Evolutionary conservation across 371 early-diverging fungal species (phyloP).

Genomic region (Mortierella sp.): DNA sequence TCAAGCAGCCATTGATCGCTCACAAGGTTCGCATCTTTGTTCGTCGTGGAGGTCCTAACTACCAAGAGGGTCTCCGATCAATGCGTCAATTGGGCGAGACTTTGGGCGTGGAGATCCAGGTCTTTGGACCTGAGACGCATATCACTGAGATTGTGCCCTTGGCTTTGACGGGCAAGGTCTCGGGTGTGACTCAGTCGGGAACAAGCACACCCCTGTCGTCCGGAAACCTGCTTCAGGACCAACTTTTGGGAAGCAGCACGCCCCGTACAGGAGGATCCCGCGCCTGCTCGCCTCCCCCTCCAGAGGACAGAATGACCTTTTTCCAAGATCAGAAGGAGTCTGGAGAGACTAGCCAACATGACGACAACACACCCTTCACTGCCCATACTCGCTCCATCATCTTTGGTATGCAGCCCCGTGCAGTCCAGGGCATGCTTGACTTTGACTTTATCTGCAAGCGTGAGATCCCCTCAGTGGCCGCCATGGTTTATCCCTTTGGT

Average conservation of each 20-base stretch:
- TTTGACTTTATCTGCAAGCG: conserved; percentile 99
- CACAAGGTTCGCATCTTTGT: conserved; percentile 92
- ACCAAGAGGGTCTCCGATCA: conserved; percentile 94
- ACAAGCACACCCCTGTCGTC: conserved; percentile 52
- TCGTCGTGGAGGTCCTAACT: conserved; percentile 97
- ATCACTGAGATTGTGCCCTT: conserved; percentile 96
- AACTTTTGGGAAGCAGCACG: conserved; percentile 58
- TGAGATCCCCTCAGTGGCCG: conserved; percentile 94
- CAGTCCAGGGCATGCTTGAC: conserved; percentile 99
- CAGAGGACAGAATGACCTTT: conserved; percentile 63
- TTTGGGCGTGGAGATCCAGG: conserved; percentile 90
- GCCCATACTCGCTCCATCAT: conserved; percentile 92
- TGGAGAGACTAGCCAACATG: conserved; percentile 20
- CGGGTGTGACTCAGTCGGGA: conserved; percentile 31
- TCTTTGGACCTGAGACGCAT: conserved; percentile 96
- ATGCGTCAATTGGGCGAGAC: conserved; percentile 92
- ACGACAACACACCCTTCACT: conserved; percentile 82
- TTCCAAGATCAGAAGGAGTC: conserved; percentile 42
- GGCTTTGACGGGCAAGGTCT: conserved; percentile 71
- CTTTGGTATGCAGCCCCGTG: conserved; percentile 98
- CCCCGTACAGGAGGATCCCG: conserved; percentile 44
- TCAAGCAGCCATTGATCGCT: conserved; percentile 80
- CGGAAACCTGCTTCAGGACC: conserved; percentile 65
- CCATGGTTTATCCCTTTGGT: conserved; percentile 99
- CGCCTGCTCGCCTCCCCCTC: conserved; percentile 43